Conservation (phyloP, 2,329 filamentous ascomycete species). For the Aspergillus brasiliensis region DNA sequence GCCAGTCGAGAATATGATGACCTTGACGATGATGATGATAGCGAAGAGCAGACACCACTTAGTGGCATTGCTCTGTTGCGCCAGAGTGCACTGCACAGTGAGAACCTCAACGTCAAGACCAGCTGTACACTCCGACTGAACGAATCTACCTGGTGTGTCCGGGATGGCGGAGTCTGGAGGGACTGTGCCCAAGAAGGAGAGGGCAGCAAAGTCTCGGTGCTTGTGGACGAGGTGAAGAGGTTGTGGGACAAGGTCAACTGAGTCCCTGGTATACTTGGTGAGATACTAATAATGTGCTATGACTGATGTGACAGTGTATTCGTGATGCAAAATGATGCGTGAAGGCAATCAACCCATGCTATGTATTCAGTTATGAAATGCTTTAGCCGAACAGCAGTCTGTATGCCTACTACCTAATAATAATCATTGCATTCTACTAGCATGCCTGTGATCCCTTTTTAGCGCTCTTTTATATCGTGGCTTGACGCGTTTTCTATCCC, state of each 20-base stretch:
- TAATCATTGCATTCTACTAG: neutral
- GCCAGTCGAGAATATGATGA: slow-evolving; percentile 74
- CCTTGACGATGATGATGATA: slow-evolving; percentile 58
- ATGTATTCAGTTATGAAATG: neutral
- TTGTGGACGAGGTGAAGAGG: slow-evolving; percentile 76
- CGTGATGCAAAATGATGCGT: neutral
- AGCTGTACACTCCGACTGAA: slow-evolving; percentile 81
- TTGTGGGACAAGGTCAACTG: slow-evolving; percentile 54
- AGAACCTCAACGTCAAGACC: slow-evolving; percentile 64
- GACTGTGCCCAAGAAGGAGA: slow-evolving; percentile 70
- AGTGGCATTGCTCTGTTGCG: slow-evolving; percentile 48
- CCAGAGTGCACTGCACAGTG: slow-evolving; percentile 54
- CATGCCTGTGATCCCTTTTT: too few relatives aligned
- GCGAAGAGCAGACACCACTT: slow-evolving; percentile 57
- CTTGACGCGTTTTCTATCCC: neutral
- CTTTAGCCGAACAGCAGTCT: neutral
- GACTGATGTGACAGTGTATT: neutral
- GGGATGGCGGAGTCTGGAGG: slow-evolving; percentile 76
- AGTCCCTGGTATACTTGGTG: neutral
- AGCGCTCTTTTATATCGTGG: too few relatives aligned
- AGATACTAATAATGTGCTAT: neutral
- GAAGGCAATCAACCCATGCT: neutral
- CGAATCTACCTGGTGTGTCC: slow-evolving; percentile 78
- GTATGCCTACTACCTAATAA: neutral
- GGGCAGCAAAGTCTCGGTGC: slow-evolving; percentile 56